These are phyloP conservation scores for Fusarium pseudoanthophilum DNA, from an alignment of 2,329 filamentous ascomycete species.

Conservation along the genomic window DNA sequence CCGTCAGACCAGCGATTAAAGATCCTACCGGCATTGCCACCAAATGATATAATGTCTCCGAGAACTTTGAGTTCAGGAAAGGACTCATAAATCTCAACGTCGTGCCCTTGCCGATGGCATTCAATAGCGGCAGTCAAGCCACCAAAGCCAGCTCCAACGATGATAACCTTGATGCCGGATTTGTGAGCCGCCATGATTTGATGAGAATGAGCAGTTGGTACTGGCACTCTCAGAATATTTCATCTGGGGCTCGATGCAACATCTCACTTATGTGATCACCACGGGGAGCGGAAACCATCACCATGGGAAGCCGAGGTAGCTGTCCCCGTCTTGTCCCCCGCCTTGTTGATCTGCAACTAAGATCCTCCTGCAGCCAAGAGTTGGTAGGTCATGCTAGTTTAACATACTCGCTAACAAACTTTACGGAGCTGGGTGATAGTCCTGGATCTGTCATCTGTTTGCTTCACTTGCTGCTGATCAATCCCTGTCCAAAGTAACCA, in stretches of 20 bases:
- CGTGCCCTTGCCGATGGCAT: constrained; percentile 23
- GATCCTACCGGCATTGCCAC: constrained; percentile 54
- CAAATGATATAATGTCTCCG: constrained; percentile 50
- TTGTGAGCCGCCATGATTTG: constrained; percentile 16
- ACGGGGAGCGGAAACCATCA: not conserved
- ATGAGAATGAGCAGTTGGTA: accelerated
- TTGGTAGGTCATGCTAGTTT: not conserved
- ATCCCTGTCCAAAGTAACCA: too few relatives aligned
- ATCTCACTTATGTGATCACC: not conserved
- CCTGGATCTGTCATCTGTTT: not conserved
- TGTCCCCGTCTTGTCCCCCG: constrained; percentile 3
- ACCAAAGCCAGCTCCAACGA: constrained; percentile 36
- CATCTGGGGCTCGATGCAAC: accelerated
- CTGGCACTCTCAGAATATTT: accelerated
- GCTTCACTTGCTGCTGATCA: not conserved
- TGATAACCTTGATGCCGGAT: constrained; percentile 30
- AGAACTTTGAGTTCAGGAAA: constrained; percentile 63
- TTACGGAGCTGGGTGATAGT: accelerated
- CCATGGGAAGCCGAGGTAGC: constrained; percentile 8
- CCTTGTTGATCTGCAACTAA: not conserved
- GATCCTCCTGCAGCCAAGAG: not conserved
- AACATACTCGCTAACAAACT: not conserved
- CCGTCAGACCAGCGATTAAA: constrained; percentile 64
- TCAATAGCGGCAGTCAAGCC: constrained; percentile 35
- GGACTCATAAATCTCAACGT: constrained; percentile 29